Percentiles rank a stretch among this genome's conserved stretches.
Conservation (phyloP, 805 yeast genomes). For the Saturnispora kantuleensis region DNA sequence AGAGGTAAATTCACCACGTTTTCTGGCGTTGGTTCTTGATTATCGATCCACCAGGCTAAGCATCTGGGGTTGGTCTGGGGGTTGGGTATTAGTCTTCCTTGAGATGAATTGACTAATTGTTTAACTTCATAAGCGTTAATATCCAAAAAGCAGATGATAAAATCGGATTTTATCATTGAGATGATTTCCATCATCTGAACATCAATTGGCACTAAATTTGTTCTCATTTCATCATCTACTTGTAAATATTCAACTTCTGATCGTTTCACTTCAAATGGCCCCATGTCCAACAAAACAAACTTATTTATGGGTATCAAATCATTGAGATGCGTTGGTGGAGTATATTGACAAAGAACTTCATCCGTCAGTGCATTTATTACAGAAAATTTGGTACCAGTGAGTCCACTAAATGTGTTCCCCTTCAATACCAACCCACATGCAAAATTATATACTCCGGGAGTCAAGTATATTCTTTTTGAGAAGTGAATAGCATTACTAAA, state of each 20-base stretch:
- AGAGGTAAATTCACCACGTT: conserved; percentile 36
- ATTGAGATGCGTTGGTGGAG: conserved; percentile 47
- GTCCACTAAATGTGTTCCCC: conserved; percentile 35
- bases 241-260: background rate
- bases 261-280: conserved; percentile 29
- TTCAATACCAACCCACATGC: conserved; percentile 44
- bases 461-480: conserved; percentile 34
- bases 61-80: conserved; percentile 10
- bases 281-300: conserved; percentile 41
- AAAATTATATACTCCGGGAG: conserved; percentile 41
- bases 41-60: conserved; percentile 27
- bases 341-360: conserved; percentile 31
- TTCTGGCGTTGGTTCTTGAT: conserved; percentile 24
- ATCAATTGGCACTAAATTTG: conserved; percentile 22
- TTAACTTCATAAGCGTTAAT: conserved; percentile 23
- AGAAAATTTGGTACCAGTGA: conserved; percentile 50
- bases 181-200: conserved; percentile 50
- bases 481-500: background rate
- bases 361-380: conserved; percentile 27
- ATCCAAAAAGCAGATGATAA: conserved; percentile 30
- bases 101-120: background rate
- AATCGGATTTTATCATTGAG: conserved; percentile 41
- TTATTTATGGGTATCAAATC: conserved; percentile 47
- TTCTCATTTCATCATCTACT: background rate
- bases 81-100: background rate